phyloP scores from a whole-genome alignment of 2,329 filamentous ascomycete species.

The Cordyceps fumosorosea region DNA sequence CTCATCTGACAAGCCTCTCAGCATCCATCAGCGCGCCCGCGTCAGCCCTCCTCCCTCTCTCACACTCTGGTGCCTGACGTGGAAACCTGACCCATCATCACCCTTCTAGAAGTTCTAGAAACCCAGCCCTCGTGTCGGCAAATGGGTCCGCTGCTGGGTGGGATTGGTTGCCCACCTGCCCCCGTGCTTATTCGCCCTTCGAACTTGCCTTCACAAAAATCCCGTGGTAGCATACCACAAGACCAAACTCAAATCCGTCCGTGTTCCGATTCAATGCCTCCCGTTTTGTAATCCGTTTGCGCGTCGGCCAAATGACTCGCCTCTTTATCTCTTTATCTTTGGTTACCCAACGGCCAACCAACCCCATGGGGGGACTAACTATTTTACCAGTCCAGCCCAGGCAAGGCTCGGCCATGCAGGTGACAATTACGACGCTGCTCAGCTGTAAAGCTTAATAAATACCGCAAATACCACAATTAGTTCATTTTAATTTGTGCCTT shows the following conservation, averaged over 20 bases:
- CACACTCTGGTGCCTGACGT: neutral
- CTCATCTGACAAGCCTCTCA: neutral
- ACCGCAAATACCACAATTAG: too few species aligned
- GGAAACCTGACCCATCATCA: neutral
- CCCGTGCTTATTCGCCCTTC: neutral
- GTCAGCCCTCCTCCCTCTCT: neutral
- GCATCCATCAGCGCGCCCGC: neutral
- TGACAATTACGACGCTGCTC: neutral
- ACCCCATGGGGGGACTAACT: too few species aligned
- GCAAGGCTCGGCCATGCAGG: neutral
- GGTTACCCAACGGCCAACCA: too few species aligned
- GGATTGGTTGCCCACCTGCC: too few species aligned
- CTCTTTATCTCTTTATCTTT: neutral
- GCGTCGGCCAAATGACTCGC: neutral
- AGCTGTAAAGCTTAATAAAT: too few species aligned
- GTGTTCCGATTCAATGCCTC: neutral
- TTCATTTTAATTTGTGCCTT: too few species aligned
- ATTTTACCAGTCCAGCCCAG: too few species aligned
- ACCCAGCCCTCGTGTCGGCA: neutral
- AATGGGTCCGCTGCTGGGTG: neutral
- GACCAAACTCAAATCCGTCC: neutral
- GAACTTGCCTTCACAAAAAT: neutral
- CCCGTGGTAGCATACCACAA: neutral
- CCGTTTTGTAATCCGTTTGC: neutral
- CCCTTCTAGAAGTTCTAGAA: neutral